Evolutionary conservation across 768 basidiomycete genomes (phyloP).

Genomic region (Kwoniella botswanensis): DNA sequence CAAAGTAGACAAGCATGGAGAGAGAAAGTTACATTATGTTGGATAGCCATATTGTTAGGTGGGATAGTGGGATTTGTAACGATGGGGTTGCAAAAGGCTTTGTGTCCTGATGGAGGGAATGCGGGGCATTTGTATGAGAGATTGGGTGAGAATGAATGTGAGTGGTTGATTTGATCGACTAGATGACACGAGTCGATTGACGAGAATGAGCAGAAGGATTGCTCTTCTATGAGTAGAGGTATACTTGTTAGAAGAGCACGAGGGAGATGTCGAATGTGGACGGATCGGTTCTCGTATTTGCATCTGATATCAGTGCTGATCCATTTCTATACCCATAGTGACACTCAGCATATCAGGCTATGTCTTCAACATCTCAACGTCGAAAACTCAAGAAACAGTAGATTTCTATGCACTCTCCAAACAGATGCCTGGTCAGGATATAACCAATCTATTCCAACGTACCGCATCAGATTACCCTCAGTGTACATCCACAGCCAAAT

Average conservation of each 20-base stretch:
- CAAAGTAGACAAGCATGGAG: constrained; percentile 88
- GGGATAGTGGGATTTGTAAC: constrained; percentile 85
- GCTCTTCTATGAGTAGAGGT: too few species aligned
- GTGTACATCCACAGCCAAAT: constrained; percentile 70
- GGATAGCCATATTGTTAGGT: constrained; percentile 80
- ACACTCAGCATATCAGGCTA: constrained; percentile 78
- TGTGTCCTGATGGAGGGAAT: constrained; percentile 71
- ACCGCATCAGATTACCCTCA: constrained; percentile 68
- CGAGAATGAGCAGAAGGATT: too few species aligned
- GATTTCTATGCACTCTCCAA: constrained; percentile 67
- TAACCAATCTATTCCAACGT: constrained; percentile 83
- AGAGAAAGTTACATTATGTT: constrained; percentile 93
- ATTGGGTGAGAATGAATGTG: constrained; percentile 45
- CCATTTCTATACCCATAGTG: constrained; percentile 58
- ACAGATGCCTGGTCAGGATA: constrained; percentile 76
- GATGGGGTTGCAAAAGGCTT: constrained; percentile 87
- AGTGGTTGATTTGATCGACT: constrained; percentile 14
- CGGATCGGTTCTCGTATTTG: not conserved
- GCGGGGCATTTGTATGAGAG: constrained; percentile 32
- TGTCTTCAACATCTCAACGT: constrained; percentile 73
- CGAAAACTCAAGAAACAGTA: constrained; percentile 65
- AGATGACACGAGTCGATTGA: too few species aligned
- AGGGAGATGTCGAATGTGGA: not conserved
- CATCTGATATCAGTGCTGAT: not conserved
- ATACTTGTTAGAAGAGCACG: not conserved